Evolutionary conservation across 495 filamentous ascomycete genomes (phyloP), one percentile per base, ranked within the genome.

Genomic region (Daldinia caldariorum): DNA sequence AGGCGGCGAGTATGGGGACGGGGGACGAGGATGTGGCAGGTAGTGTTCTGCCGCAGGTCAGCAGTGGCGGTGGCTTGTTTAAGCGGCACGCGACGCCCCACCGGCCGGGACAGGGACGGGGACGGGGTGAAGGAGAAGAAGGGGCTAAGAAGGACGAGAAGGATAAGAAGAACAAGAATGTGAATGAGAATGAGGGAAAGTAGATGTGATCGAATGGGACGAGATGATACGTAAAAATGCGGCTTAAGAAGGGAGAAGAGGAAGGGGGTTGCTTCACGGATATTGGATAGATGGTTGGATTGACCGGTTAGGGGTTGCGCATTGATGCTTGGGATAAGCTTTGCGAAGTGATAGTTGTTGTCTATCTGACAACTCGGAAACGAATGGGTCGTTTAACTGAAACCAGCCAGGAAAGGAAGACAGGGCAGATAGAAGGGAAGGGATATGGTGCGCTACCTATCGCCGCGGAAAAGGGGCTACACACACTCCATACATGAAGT

Each of bases 191-290:
- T 26, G 37, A 41, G 45, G 34, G 34, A 16, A 41, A 54, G n/a
- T 32, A 20, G 57, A 1, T 26, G 26, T 10, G 37, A 18, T 16
- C n/a, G 29, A 29, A 34, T 6, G 39, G n/a, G 41, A 39, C 1
- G 9, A 26, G 39, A 47, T 26, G 26, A 26, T 26, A 26, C 3
- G 26, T 26, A 26, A 13, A 18, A n/a, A 3, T 6, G n/a, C 18
- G 5, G 38, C n/a, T 12, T 51, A 20, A 3, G 10, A 50, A 43
- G 41, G 37, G 37, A 47, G 9, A 34, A 14, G n/a, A 20, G 34
- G 60, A 20, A 55, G 84, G 84, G 6, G 75, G 18, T 20, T 61
- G 45, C 29, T 53, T 32, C 26, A n/a, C 13, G 18, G 6, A 10
- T 20, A 22, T 47, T 47, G 16, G 26, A 26, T 26, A 26, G 1